Evolutionary conservation across 2,329 filamentous ascomycete genomes (phyloP), one percentile per base, ranked within the genome.

Genomic region (Exophiala aquamarina): DNA sequence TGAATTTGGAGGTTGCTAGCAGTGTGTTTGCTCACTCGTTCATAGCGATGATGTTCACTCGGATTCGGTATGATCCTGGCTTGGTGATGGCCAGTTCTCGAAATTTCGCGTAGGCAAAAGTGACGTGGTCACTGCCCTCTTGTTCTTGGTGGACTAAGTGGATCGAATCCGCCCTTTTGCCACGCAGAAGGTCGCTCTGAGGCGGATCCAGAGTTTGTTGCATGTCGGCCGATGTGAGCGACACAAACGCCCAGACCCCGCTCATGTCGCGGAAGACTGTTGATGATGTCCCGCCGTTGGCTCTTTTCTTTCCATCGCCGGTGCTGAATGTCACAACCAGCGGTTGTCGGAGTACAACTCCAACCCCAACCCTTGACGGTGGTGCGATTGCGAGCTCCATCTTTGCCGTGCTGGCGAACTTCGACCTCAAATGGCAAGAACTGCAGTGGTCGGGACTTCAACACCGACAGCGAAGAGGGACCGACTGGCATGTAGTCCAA

Each of bases 31-130:
- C 41, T 44, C 51, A 58, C 57, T 43, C 44, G 38, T 56, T 50
- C 57, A 59, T 58, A 33, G 59, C 58, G 19, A 59, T 50, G 15
- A 59, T 41, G 43, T 39, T 55, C 26, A 59, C 40, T 26, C 44
- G 55, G 39, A 60, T 23, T 10, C 53, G 46, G 28, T 60, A 60
- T 28, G 33, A 44, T 4, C 57, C 58, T 14, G 53, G 49, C 26
- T 46, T 34, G 7, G 51, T 54, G 31, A 60, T 55, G 18, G 42
- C 19, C 4, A 60, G 36, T 10, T 50, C 54, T 41, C 47, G 39
- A 38, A 60, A 60, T 13, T 46, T 50, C 3, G 54, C 53, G 28
- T 58, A 59, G 11, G 49, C 58, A 21, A 58, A 42, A 6, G 47
- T 50, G 18, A 42, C 26, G 11, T 37, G 36, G 7, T 54, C 52